These are phyloP conservation scores for Boechera retrofracta DNA, from an alignment of 345 rosid species.

Conservation along the genomic window DNA sequence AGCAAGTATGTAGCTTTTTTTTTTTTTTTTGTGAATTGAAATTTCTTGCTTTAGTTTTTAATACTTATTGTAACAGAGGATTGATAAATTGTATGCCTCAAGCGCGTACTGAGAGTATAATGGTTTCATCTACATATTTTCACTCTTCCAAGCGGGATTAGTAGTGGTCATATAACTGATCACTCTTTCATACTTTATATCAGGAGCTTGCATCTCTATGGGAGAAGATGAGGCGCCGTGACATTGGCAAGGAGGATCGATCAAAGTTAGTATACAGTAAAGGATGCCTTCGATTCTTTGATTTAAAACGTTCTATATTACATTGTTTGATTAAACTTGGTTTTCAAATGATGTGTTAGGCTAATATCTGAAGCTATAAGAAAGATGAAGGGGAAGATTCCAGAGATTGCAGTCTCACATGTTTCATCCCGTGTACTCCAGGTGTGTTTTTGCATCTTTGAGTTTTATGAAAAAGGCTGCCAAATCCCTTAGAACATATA, in stretches of 20 bases:
- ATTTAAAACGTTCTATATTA: background rate
- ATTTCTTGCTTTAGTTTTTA: background rate
- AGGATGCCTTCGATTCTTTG: background rate
- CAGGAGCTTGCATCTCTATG: conserved; percentile 92
- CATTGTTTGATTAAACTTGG: conserved; percentile 1
- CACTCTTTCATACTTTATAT: conserved; percentile 10
- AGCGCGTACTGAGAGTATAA: background rate
- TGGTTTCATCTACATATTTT: no score
- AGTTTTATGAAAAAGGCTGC: background rate
- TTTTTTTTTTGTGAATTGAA: background rate
- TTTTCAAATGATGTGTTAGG: conserved; percentile 45
- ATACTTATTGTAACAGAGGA: background rate
- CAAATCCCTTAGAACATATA: background rate
- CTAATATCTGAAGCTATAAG: conserved; percentile 71
- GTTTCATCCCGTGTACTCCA: conserved; percentile 94
- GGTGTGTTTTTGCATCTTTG: conserved; percentile 49
- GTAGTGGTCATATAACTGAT: background rate
- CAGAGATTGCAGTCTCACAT: conserved; percentile 82
- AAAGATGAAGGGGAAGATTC: conserved; percentile 93
- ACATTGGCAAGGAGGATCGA: conserved; percentile 84
- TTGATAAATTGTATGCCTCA: background rate
- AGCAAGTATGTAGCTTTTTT: conserved; percentile 55
- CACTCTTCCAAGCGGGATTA: background rate
- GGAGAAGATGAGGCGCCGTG: conserved; percentile 94
- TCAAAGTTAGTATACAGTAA: conserved; percentile 59